A percentile compares a stretch with the other conserved stretches of the same genome.
These are phyloP conservation scores for Plasmodium gonderi DNA, from an alignment of 169 alveolate species.

Conservation along the genomic window DNA sequence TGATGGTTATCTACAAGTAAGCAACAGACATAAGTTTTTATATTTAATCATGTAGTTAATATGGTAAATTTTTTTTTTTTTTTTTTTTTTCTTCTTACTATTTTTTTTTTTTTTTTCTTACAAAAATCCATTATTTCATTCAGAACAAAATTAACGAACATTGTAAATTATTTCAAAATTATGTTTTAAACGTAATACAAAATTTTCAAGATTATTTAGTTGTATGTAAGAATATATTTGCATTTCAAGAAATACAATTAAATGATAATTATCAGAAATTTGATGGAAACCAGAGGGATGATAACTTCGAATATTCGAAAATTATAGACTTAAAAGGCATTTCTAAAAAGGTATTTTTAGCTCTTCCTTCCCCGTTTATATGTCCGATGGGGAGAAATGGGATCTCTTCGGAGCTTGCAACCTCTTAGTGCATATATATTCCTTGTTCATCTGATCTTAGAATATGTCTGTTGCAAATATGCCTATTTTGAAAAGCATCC, in stretches of 20 bases:
- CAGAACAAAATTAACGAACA: constrained; percentile 32
- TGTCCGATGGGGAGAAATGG: too few species aligned
- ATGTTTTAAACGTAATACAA: constrained; percentile 21
- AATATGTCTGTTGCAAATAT: too few species aligned
- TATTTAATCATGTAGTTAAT: background rate
- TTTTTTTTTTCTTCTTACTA: background rate
- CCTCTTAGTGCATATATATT: too few species aligned
- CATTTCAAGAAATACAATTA: constrained; percentile 10
- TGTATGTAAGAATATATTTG: constrained; percentile 23
- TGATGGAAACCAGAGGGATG: background rate
- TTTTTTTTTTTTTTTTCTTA: background rate
- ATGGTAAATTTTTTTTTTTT: background rate
- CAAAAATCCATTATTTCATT: background rate
- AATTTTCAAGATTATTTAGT: background rate
- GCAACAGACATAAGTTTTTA: background rate
- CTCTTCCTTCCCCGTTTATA: too few species aligned
- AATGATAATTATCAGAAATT: background rate
- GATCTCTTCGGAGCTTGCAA: background rate
- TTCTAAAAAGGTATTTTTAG: constrained; percentile 6
- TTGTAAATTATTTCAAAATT: background rate
- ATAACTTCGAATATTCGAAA: constrained; percentile 8
- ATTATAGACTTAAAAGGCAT: constrained; percentile 9
- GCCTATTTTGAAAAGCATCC: too few species aligned
- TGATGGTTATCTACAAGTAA: constrained; percentile 44
- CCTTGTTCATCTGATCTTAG: too few species aligned